A percentile compares a stretch with the other conserved stretches of the same genome.
Conservation (phyloP, 306 rosid genomes). For the Oxytropis ochrocephala region DNA sequence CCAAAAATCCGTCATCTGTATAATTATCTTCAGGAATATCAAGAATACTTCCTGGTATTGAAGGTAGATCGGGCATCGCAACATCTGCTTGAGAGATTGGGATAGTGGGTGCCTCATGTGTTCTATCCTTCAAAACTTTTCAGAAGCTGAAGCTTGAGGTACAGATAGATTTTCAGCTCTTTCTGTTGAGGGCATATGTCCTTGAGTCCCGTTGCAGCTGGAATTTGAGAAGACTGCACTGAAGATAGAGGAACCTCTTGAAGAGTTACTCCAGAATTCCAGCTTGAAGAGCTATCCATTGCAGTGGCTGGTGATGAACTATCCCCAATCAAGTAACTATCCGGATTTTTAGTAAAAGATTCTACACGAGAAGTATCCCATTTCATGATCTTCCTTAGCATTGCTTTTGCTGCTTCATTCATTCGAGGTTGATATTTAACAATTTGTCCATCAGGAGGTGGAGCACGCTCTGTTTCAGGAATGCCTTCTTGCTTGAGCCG, state of each 20-base stretch:
- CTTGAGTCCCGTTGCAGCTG: constrained; percentile 31
- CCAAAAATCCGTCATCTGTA: constrained; percentile 43
- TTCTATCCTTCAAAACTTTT: constrained; percentile 36
- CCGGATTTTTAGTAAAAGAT: constrained; percentile 38
- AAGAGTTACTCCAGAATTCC: constrained; percentile 64
- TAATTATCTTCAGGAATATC: constrained; percentile 45
- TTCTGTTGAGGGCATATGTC: constrained; percentile 29
- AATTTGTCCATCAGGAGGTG: constrained; percentile 77
- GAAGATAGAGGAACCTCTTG: constrained; percentile 71
- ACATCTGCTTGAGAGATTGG: constrained; percentile 45
- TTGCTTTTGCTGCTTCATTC: constrained; percentile 74
- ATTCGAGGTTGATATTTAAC: constrained; percentile 68
- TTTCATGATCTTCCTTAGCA: constrained; percentile 76
- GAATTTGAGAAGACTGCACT: constrained; percentile 40
- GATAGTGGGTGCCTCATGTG: constrained; percentile 34
- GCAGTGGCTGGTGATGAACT: constrained; percentile 46
- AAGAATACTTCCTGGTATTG: constrained; percentile 38
- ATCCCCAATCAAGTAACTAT: constrained; percentile 53
- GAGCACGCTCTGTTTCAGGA: constrained; percentile 40
- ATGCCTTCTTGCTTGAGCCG: constrained; percentile 74
- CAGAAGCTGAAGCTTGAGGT: constrained; percentile 40
- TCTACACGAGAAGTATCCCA: constrained; percentile 56
- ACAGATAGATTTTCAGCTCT: constrained; percentile 47
- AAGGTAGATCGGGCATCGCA: constrained; percentile 61
- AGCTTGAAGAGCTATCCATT: constrained; percentile 59